A percentile compares a stretch with the other conserved stretches of the same genome.
Evolutionary conservation across 495 filamentous ascomycete species (phyloP).

Genomic region (Podospora anserina): DNA sequence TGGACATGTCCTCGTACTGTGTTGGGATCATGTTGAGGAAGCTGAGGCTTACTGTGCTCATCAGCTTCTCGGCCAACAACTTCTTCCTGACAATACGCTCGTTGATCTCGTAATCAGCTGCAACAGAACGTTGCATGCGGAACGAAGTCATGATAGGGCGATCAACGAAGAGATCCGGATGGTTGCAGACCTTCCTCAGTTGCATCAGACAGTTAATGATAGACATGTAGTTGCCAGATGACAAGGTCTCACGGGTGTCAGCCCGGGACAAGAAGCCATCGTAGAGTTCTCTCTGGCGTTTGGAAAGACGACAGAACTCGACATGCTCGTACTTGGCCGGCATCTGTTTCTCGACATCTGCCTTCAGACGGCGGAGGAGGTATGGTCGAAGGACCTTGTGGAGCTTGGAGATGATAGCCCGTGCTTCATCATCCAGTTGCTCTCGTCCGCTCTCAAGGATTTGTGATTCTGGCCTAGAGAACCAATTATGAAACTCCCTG

Average conservation of each 20-base stretch:
- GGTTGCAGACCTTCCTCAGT: constrained; percentile 95
- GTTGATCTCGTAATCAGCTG: constrained; percentile 74
- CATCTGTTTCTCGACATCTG: constrained; percentile 99
- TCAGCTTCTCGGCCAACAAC: constrained; percentile 62
- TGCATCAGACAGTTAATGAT: constrained; percentile 99
- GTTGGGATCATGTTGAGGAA: constrained; percentile 81
- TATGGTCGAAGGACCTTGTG: constrained; percentile 92
- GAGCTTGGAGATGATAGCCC: constrained; percentile 81
- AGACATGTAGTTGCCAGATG: constrained; percentile 94
- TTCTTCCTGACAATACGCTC: constrained; percentile 67
- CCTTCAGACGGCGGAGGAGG: constrained; percentile 86
- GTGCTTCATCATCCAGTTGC: constrained; percentile 87
- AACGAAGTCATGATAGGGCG: constrained; percentile 96
- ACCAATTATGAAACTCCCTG: constrained; percentile 89
- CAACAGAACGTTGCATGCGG: constrained; percentile 79
- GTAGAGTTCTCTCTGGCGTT: constrained; percentile 91
- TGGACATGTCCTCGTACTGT: constrained; percentile 63
- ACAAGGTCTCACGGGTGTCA: constrained; percentile 80
- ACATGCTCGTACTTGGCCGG: constrained; percentile 97
- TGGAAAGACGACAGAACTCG: constrained; percentile 89
- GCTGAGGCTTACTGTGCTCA: constrained; percentile 64
- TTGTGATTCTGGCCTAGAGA: constrained; percentile 86
- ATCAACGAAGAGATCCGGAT: constrained; percentile 97
- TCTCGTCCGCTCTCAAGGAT: constrained; percentile 93
- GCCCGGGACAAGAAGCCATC: constrained; percentile 96